Conservation (phyloP, 805 yeast genomes). For the Hanseniaspora vineae region DNA sequence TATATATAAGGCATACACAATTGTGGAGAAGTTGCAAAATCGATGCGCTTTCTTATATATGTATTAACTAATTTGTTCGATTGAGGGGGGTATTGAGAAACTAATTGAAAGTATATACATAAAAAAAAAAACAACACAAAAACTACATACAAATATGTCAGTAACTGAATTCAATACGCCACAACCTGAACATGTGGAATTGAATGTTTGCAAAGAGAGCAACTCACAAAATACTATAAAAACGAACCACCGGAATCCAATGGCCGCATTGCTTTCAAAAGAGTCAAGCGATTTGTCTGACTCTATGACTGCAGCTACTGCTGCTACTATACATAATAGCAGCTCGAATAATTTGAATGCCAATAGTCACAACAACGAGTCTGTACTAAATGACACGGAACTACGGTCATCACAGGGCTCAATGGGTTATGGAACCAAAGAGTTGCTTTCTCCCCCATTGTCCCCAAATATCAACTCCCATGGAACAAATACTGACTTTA, state of each 20-base stretch:
- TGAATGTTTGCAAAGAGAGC: constrained; percentile 9
- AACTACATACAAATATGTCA: neutral
- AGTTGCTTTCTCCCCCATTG: constrained; percentile 33
- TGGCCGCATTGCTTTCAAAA: constrained; percentile 3
- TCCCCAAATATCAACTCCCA: constrained; percentile 23
- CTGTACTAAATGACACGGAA: neutral
- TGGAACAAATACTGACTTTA: constrained; percentile 19
- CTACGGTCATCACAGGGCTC: no score
- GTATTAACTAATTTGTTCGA: no score
- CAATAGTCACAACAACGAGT: neutral
- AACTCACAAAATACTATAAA: no score
- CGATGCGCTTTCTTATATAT: no score
- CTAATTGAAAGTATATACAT: no score
- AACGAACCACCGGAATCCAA: no score
- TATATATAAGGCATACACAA: no score
- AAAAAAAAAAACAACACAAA: no score
- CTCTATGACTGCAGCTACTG: neutral
- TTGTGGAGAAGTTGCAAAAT: no score
- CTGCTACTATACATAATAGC: neutral
- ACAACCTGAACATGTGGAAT: constrained; percentile 21
- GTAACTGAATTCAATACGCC: constrained; percentile 23
- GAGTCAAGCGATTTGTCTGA: neutral
- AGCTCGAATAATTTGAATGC: neutral
- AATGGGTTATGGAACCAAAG: neutral
- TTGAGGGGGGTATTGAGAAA: no score